Base-by-base conservation (phyloP, 345 rosid species). In the Kernera saxatilis region DNA sequence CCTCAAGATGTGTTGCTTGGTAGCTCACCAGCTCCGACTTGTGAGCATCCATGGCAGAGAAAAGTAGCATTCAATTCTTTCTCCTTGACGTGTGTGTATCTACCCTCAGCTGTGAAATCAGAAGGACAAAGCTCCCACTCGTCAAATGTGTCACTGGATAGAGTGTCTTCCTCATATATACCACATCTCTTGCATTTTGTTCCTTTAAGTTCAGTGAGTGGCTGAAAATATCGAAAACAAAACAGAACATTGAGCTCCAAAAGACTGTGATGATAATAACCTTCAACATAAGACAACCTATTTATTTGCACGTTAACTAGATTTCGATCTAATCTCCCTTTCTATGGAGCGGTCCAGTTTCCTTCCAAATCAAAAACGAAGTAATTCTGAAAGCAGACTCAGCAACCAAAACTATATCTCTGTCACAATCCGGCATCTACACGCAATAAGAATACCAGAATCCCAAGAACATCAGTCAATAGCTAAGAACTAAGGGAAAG, bases 131-230 rank as follows among this genome's bases (percentile, higher is more conserved):
- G 59, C 79, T 92, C 98, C 98, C 98, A 95, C 66, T 88, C 98
- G 25, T 85, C 89, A 82, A 64, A 90, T 5, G 80, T 80, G 70
- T 95, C 90, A 64, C 87, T n/a, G n/a, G n/a, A 26, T 19, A 88
- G 2, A 2, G 15, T 50, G 69, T 92, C 96, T 71, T 80, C 14
- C 83, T 92, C 97, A 44, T 88, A 95, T 69, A 95, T 77, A 21
- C 98, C 99, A 79, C 99, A 95, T 62, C 96, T 81, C 85, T 92
- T 95, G 89, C 99, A 95, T 74, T 90, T 92, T 40, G 71, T 80
- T 55, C 84, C 81, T 5, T 77, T 29, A 17, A 92, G 74, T 66
- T 79, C 74, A 0, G 90, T 88, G 35, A 95, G 55, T 25, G 98
- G 98, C 98, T 95, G 83, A 60, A 77, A 69, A 45, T 13, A 81